phyloP scores from a whole-genome alignment of 2,329 filamentous ascomycete species.

The Curvularia lunata region DNA sequence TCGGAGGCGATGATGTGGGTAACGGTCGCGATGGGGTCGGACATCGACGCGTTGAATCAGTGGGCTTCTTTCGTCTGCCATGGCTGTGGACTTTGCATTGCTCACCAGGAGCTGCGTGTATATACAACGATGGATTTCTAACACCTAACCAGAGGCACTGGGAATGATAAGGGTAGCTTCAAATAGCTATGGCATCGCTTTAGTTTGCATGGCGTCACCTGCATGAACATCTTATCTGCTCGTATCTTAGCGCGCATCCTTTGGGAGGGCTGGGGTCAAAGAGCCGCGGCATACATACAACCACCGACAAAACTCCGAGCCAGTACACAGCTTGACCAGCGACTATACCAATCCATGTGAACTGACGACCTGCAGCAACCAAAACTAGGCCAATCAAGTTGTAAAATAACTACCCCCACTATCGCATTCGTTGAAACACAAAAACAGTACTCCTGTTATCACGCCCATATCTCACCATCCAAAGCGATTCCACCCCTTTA shows the following conservation, averaged over 20 bases:
- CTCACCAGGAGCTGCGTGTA: constrained; percentile 25
- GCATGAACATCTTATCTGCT: constrained; percentile 17
- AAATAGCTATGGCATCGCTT: constrained; percentile 10
- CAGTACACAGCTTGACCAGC: too few relatives aligned
- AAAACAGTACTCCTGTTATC: too few relatives aligned
- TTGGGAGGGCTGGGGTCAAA: constrained; percentile 8
- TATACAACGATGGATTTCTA: not conserved
- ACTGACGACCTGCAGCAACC: too few relatives aligned
- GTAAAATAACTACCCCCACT: too few relatives aligned
- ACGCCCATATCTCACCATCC: too few relatives aligned
- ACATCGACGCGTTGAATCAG: constrained; percentile 68
- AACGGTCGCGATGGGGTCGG: constrained; percentile 59
- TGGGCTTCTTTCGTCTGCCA: constrained; percentile 67
- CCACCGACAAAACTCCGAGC: too few relatives aligned
- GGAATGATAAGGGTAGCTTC: constrained; percentile 8
- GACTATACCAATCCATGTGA: too few relatives aligned
- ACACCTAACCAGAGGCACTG: constrained; percentile 8
- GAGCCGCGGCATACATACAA: not conserved
- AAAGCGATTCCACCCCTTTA: too few relatives aligned
- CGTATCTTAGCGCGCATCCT: constrained; percentile 14
- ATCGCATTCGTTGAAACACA: too few relatives aligned
- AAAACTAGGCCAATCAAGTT: too few relatives aligned
- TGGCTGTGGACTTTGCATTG: constrained; percentile 42
- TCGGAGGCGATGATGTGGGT: constrained; percentile 64
- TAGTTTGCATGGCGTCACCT: constrained; percentile 18